Base-by-base conservation (phyloP, 2,329 filamentous ascomycete genomes). In the Xylaria sp. region DNA sequence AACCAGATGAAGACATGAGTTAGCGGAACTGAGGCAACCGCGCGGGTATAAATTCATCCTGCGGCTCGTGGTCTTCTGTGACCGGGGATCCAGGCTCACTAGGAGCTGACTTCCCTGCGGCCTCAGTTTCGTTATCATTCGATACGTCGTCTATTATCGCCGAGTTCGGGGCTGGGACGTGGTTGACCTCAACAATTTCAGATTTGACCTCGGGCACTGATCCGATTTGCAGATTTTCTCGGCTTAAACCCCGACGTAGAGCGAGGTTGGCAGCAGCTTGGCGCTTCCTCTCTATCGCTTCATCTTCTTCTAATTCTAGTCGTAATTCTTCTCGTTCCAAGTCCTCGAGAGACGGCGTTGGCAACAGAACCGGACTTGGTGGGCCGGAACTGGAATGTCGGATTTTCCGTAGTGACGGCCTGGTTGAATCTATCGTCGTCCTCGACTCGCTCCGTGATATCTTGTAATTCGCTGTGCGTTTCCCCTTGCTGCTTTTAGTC, bases 401-500 rank as follows among this genome's bases (percentile, higher is more conserved):
- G 11, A 69, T 70, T 30, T 58, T 70, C 51, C 70, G 72, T 56
- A 76, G 70, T 55, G 70, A 79, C 30, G 72, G 75, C 30, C 75
- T 73, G 21, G 61, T 75, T 3, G 86, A 87, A 7, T 81, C 81
- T n/a, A 89, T 78, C 1, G 86, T 89, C n/a, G 85, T 87, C 65
- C 86, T 81, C n/a, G 88, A 90, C 0, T 86, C 81, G 9, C 86
- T 89, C 64, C 88, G 82, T 7, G 85, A 85, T 36, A 82, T 75
- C 65, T 74, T 64, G 69, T 81, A 73, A 61, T 74, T 74, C 9
- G 79, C 82, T 32, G 82, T 84, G 51, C 83, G 81, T 75, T 90
- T 90, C 0, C 88, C 88, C 71, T 89, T 89, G 72, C 85, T 89
- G 69, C 85, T 87, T 68, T 81, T 81, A 24, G 86, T 89, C 70